A percentile compares a stretch with the other conserved stretches of the same genome.
Conservation (phyloP, 345 rosid species). For the Eucalyptus guilfoylei region DNA sequence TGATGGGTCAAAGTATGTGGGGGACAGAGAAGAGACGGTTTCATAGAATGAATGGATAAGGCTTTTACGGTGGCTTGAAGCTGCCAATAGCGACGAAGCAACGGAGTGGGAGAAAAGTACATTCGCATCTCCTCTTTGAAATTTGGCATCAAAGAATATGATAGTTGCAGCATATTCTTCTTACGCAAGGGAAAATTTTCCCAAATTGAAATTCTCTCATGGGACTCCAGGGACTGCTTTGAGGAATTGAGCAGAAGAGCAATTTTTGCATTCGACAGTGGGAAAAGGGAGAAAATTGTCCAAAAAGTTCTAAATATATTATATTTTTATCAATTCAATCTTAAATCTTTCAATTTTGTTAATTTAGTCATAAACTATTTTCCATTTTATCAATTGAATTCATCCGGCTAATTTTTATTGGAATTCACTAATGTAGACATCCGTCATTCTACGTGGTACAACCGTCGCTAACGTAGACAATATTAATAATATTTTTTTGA, state of each 20-base stretch:
- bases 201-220: not conserved
- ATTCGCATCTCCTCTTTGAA: not conserved
- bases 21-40: not conserved
- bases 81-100: not conserved
- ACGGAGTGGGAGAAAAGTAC: not conserved
- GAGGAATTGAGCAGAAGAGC: not conserved
- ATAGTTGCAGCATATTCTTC: not conserved
- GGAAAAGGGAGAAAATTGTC: rapidly evolving
- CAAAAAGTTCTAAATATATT: rapidly evolving
- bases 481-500: rapidly evolving
- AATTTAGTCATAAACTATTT: rapidly evolving
- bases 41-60: not conserved
- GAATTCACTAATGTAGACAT: rapidly evolving
- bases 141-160: not conserved
- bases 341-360: rapidly evolving
- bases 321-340: rapidly evolving
- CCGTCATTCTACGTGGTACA: rapidly evolving
- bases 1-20: not conserved
- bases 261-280: rapidly evolving
- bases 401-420: rapidly evolving
- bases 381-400: rapidly evolving
- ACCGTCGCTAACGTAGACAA: rapidly evolving
- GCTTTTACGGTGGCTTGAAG: not conserved
- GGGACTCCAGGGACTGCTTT: not conserved
- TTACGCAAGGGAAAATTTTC: not conserved